These are phyloP conservation scores for Mycena epipterygia DNA, from an alignment of 768 basidiomycete species.

Conservation along the genomic window DNA sequence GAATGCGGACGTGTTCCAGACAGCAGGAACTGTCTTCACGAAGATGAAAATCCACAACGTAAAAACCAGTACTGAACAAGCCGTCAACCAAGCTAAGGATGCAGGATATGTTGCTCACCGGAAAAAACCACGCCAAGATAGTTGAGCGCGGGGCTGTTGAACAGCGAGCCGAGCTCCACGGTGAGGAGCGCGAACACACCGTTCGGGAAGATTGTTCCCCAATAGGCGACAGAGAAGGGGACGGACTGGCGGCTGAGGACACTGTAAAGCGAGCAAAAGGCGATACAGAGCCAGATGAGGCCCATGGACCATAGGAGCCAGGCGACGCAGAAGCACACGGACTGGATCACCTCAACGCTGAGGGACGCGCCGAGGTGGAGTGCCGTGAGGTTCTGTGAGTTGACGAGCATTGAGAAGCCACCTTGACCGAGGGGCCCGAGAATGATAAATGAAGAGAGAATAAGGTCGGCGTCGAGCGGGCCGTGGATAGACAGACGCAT, in stretches of 20 bases:
- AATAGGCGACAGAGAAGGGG: conserved; percentile 62
- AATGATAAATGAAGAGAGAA: conserved; percentile 67
- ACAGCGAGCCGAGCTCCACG: conserved; percentile 61
- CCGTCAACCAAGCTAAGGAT: not conserved
- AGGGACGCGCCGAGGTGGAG: conserved; percentile 61
- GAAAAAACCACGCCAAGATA: conserved; percentile 68
- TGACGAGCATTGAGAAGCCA: conserved; percentile 62
- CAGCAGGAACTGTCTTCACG: conserved; percentile 57
- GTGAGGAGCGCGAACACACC: conserved; percentile 65
- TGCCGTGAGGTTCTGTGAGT: conserved; percentile 59
- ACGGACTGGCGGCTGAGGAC: conserved; percentile 49
- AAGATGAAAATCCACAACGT: conserved; percentile 57
- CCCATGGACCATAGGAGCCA: conserved; percentile 70
- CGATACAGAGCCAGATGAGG: conserved; percentile 63
- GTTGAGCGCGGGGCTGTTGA: conserved; percentile 64
- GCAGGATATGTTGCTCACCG: conserved; percentile 53
- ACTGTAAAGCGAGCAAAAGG: conserved; percentile 55
- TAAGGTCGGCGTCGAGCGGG: conserved; percentile 51
- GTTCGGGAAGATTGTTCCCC: conserved; percentile 71
- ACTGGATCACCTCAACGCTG: conserved; percentile 58
- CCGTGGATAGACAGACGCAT: conserved; percentile 64
- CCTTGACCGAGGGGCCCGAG: conserved; percentile 74
- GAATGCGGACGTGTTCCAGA: conserved; percentile 64
- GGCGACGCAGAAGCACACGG: conserved; percentile 59
- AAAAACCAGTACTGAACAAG: conserved; percentile 53